A percentile compares a stretch with the other conserved stretches of the same genome.
phyloP scores from a whole-genome alignment of 768 basidiomycete species.

The Boletus rufocinnamomeus region DNA sequence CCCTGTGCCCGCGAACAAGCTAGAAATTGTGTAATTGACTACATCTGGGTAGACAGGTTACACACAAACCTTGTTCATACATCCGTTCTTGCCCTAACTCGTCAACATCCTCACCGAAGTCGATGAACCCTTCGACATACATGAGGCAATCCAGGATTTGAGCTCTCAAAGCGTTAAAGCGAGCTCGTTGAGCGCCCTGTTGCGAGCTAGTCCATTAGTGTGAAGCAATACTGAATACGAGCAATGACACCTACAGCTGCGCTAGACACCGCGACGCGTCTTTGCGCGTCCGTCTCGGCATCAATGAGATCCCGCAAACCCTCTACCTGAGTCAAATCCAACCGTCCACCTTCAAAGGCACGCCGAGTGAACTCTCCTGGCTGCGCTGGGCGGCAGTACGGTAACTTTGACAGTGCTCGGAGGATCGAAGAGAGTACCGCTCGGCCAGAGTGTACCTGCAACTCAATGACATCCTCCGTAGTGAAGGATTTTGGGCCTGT shows the following conservation, averaged over 20 bases:
- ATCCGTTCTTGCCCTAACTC: conserved; percentile 80
- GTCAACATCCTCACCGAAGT: conserved; percentile 87
- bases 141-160: conserved; percentile 75
- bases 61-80: conserved; percentile 60
- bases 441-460: conserved; percentile 86
- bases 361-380: conserved; percentile 89
- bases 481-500: conserved; percentile 82
- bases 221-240: background rate
- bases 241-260: conserved; percentile 55
- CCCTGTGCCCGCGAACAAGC: conserved; percentile 52
- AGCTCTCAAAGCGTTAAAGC: conserved; percentile 63
- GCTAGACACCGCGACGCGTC: conserved; percentile 67
- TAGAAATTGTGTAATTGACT: conserved; percentile 26
- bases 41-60: background rate
- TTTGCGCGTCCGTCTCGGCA: conserved; percentile 83
- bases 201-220: background rate
- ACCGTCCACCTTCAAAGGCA: conserved; percentile 75
- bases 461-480: conserved; percentile 76
- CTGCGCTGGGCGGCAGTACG: conserved; percentile 74
- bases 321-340: conserved; percentile 89
- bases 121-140: conserved; percentile 84
- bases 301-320: conserved; percentile 85
- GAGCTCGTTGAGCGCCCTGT: conserved; percentile 65
- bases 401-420: conserved; percentile 57
- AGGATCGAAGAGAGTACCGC: conserved; percentile 77